Evolutionary conservation across 441 rosid genomes (phyloP).

Genomic region (Kokia cookei): DNA sequence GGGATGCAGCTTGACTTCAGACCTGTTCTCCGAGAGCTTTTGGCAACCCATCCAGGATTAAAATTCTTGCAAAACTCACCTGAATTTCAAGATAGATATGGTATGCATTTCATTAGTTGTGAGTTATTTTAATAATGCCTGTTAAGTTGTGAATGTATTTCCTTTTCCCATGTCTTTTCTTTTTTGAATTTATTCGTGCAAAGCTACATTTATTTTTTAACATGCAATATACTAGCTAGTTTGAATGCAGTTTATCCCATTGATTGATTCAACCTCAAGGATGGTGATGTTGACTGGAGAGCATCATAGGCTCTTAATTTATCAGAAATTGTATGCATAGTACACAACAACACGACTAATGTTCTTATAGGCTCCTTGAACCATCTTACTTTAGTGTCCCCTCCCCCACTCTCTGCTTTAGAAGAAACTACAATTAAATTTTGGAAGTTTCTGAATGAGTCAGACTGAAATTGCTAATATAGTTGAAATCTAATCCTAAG

Average conservation of each 20-base stretch:
- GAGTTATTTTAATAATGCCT: not conserved
- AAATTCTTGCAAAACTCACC: slow-evolving; percentile 49
- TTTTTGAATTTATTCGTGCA: not conserved
- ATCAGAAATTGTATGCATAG: not conserved
- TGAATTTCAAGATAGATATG: slow-evolving; percentile 70
- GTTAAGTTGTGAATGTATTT: not conserved
- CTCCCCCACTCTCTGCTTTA: not conserved
- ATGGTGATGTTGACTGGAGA: not conserved
- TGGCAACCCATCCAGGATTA: slow-evolving; percentile 57
- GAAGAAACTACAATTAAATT: not conserved
- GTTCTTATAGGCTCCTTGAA: not conserved
- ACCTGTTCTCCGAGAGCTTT: slow-evolving; percentile 52
- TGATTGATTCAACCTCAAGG: not conserved
- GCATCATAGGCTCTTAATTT: not conserved
- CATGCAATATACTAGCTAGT: not conserved
- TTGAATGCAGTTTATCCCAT: not conserved
- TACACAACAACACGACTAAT: not conserved
- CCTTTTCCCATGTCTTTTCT: not conserved
- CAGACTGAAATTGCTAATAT: not conserved
- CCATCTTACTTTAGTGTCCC: not conserved
- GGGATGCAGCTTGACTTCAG: slow-evolving; percentile 54
- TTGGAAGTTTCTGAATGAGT: not conserved
- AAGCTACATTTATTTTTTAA: not conserved
- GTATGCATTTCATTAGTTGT: slow-evolving; percentile 14
- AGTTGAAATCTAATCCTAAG: not conserved